A percentile compares a stretch with the other conserved stretches of the same genome.
Evolutionary conservation across 2,329 filamentous ascomycete genomes (phyloP).

Genomic region (Raffaelea ambrosiae): DNA sequence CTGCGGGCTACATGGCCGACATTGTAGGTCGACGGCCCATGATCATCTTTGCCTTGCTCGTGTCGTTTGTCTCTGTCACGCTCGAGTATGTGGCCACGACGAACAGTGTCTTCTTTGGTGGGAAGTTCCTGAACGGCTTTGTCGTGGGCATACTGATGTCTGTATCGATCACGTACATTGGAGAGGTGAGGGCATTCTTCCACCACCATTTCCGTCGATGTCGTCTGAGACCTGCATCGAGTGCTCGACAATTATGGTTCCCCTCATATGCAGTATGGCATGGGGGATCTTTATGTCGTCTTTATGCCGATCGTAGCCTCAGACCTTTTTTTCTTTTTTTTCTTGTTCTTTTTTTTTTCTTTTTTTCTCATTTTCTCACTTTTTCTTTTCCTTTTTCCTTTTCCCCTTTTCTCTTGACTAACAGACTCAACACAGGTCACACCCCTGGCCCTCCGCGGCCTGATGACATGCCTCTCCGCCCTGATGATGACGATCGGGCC

Average conservation of each 20-base stretch:
- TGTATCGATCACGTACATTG: constrained; percentile 12
- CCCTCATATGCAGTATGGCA: too few species aligned
- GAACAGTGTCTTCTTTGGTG: constrained; percentile 25
- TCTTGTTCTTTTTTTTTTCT: not conserved
- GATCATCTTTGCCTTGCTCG: constrained; percentile 19
- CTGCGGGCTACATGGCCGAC: constrained; percentile 23
- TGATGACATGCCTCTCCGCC: constrained; percentile 14
- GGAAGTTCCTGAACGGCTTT: constrained; percentile 29
- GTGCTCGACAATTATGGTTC: too few species aligned
- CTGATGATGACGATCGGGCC: constrained; percentile 14
- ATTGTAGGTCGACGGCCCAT: constrained; percentile 22
- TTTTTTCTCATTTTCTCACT: not conserved
- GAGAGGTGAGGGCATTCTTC: too few species aligned
- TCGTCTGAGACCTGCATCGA: too few species aligned
- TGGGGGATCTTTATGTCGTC: too few species aligned
- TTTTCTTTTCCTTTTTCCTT: not conserved
- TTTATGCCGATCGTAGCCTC: too few species aligned
- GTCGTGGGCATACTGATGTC: constrained; percentile 13
- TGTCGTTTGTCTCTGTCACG: constrained; percentile 24
- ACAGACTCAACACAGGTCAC: constrained; percentile 4
- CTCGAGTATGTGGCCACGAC: constrained; percentile 26
- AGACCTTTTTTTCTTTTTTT: not conserved
- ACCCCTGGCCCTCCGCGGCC: constrained; percentile 16
- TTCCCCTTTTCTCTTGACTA: not conserved
- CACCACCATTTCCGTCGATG: too few species aligned